Conservation (phyloP, 768 basidiomycete genomes). For the Lepiota venenata region DNA sequence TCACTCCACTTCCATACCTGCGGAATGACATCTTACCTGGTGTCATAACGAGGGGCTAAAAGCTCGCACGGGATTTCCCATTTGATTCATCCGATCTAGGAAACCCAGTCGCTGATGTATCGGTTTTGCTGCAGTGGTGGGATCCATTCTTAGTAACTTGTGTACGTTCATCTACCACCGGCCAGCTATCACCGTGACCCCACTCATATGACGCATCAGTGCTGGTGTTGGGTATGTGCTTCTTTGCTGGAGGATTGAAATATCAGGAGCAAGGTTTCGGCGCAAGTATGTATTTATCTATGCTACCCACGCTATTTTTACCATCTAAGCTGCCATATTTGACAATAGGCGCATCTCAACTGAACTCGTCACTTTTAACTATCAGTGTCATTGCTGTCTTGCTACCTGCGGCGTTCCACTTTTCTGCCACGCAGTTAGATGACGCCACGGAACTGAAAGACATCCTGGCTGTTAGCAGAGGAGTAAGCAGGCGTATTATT, state of each 20-base stretch:
- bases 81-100: constrained; percentile 1
- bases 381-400: constrained; percentile 80
- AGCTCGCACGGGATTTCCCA: neutral
- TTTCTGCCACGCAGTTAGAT: constrained; percentile 31
- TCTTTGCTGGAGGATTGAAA: constrained; percentile 78
- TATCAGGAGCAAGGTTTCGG: constrained; percentile 82
- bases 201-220: constrained; percentile 34
- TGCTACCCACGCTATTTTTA: constrained; percentile 7
- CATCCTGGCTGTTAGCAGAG: constrained; percentile 69
- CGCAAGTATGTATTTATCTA: constrained; percentile 47
- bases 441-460: constrained; percentile 30
- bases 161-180: constrained; percentile 40
- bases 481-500: constrained; percentile 43
- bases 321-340: neutral
- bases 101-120: constrained; percentile 16
- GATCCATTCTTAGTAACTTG: constrained; percentile 84
- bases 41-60: neutral
- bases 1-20: neutral
- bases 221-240: constrained; percentile 86
- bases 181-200: constrained; percentile 7
- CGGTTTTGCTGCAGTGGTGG: constrained; percentile 54
- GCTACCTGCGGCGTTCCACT: constrained; percentile 78
- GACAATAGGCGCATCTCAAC: constrained; percentile 50
- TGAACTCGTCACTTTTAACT: constrained; percentile 73
- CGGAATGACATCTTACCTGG: neutral